phyloP scores from a whole-genome alignment of 2,329 filamentous ascomycete genomes.

The Didymella glomerata region DNA sequence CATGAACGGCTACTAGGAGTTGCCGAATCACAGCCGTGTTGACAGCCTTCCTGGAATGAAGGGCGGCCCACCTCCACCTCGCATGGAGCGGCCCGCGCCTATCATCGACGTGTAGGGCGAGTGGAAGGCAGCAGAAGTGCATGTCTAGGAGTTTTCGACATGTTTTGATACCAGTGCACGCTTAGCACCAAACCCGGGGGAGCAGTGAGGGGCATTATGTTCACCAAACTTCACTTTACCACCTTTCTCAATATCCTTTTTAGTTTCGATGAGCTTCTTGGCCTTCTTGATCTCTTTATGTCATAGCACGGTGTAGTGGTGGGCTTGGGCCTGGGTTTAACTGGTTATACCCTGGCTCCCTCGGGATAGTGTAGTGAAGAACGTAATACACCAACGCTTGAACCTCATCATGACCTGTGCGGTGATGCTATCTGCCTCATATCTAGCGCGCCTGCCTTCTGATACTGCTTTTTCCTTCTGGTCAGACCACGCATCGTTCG shows the following conservation, averaged over 20 bases:
- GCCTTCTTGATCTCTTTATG: conserved; percentile 41
- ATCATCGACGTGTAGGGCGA: conserved; percentile 37
- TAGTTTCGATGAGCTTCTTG: conserved; percentile 44
- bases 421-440: background rate
- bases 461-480: background rate
- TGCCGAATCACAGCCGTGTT: conserved; percentile 44
- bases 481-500: background rate
- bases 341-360: conserved; percentile 23
- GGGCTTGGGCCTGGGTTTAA: conserved; percentile 24
- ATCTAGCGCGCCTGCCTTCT: background rate
- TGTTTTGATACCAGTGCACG: conserved; percentile 53
- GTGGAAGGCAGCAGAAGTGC: conserved; percentile 9
- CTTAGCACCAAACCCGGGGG: conserved; percentile 39
- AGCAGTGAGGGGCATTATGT: conserved; percentile 31
- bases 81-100: conserved; percentile 35
- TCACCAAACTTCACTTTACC: conserved; percentile 39
- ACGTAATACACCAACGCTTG: conserved; percentile 33
- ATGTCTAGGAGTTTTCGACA: conserved; percentile 30
- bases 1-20: conserved; percentile 93
- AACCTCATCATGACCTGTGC: background rate
- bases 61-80: conserved; percentile 30
- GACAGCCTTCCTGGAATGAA: conserved; percentile 41
- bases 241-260: conserved; percentile 48
- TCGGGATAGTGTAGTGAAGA: conserved; percentile 39
- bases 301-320: conserved; percentile 40